Conservation (phyloP, 108 stramenopile genomes). For the Chaetoceros muelleri region DNA sequence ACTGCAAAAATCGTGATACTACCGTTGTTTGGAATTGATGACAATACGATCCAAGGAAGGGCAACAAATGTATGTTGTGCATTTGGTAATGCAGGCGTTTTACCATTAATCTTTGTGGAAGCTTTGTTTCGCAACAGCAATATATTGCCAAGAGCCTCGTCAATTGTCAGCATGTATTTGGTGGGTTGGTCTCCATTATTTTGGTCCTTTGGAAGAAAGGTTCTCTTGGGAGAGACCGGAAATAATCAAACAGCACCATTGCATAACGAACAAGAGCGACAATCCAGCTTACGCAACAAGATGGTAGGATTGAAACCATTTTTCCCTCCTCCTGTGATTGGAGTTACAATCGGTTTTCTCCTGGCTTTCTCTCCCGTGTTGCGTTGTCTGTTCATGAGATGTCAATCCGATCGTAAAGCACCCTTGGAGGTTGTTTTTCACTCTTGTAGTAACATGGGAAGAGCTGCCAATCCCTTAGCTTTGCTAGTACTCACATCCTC, state of each 20-base stretch:
- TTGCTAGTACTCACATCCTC: conserved; percentile 19
- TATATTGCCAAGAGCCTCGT: conserved; percentile 11
- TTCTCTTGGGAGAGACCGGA: conserved; percentile 8
- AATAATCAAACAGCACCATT: conserved; percentile 1
- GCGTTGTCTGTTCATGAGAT: conserved; percentile 4
- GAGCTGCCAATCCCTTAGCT: conserved; percentile 22
- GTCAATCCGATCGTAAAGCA: neutral
- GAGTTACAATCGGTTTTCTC: conserved; percentile 13
- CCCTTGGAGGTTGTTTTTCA: conserved; percentile 9
- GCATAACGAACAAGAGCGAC: conserved; percentile 2
- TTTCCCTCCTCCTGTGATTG: conserved; percentile 19
- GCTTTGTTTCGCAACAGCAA: conserved; percentile 8
- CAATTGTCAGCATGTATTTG: conserved; percentile 13
- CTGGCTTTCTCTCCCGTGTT: conserved; percentile 7
- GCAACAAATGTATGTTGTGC: conserved; percentile 8
- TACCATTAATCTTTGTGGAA: conserved; percentile 13
- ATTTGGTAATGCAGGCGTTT: conserved; percentile 12
- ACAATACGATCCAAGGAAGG: conserved; percentile 4
- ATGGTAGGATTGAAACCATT: conserved; percentile 5
- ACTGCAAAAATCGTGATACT: conserved; percentile 5
- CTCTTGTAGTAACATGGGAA: conserved; percentile 16
- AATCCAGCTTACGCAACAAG: neutral
- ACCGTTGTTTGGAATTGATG: conserved; percentile 15
- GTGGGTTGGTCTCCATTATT: conserved; percentile 36
- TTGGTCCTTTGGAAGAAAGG: conserved; percentile 20